Conservation (phyloP, 306 rosid genomes). For the Glycine soja region DNA sequence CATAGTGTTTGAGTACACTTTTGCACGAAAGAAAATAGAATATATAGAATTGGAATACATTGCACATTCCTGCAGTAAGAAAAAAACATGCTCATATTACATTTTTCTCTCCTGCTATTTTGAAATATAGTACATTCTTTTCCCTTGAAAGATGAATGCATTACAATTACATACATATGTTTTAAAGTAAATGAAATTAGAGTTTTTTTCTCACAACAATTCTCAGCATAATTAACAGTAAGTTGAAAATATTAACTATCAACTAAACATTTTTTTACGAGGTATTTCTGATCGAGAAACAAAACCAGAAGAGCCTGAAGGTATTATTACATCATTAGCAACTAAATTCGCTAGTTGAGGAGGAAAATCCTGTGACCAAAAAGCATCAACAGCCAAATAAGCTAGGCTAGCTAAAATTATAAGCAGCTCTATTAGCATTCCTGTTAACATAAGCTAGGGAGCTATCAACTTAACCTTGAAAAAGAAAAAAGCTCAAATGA, state of each 20-base stretch:
- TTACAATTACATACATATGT: background rate
- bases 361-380: too few species aligned
- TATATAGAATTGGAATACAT: background rate
- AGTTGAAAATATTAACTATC: background rate
- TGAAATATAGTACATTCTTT: background rate
- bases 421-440: too few species aligned
- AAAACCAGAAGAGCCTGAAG: too few species aligned
- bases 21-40: slow-evolving; percentile 1
- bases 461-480: background rate
- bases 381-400: too few species aligned
- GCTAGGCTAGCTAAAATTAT: too few species aligned
- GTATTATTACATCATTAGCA: too few species aligned
- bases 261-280: background rate
- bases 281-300: too few species aligned
- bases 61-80: background rate
- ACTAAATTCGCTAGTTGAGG: too few species aligned
- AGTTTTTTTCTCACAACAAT: background rate
- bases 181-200: background rate
- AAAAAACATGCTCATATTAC: background rate
- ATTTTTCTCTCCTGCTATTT: background rate
- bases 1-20: background rate
- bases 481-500: background rate
- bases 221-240: background rate
- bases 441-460: too few species aligned
- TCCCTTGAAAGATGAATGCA: background rate